Base-by-base conservation (phyloP, 2,329 filamentous ascomycete genomes). In the Cadophora malorum region DNA sequence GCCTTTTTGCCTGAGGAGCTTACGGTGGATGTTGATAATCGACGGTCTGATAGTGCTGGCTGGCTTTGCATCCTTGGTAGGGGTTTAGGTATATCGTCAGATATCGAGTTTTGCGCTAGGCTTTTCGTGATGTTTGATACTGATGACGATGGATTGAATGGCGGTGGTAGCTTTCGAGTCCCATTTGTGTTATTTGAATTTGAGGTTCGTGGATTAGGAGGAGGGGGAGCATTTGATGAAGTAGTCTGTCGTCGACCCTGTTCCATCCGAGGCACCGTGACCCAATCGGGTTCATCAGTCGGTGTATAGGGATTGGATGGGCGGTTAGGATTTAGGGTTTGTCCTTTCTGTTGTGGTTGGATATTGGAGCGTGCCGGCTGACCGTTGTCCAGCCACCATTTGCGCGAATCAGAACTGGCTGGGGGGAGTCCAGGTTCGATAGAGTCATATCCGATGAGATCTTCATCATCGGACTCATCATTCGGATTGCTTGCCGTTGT, bases 281-380 rank as follows among this genome's bases (percentile, higher is more conserved):
- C 88, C 96, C 96, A 98, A 75, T 97, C 94, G 10, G 90, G 87
- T 78, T 97, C 92, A 38, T 90, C 85, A 1, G 86, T 89, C 0
- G 86, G 83, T 0, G 85, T 85, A 78, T 96, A 98, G 0, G 96
- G 96, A 75, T 98, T 98, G 0, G 91, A 88, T 14, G 88, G 87
- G 59, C 92, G 87, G 38, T 88, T 85, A 1, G 90, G 88, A 77
- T 97, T 97, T 25, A 92, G 85, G 2, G 88, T 81, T 74, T 88
- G 84, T 12, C 86, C 83, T 9, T 83, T 81, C 49, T 85, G 84
- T 0, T 93, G 91, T 9, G 92, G 88, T 68, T 85, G 83, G 47
- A 96, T 81, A 19, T 85, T 85, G 6, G 93, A 94, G 71, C 90
- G 90, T 14, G 92, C 94, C 64, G 92, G 90, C 72, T 91, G 87